phyloP scores from a whole-genome alignment of 202 grass and related monocot species.

The Schoenoplectus tabernaemontani region DNA sequence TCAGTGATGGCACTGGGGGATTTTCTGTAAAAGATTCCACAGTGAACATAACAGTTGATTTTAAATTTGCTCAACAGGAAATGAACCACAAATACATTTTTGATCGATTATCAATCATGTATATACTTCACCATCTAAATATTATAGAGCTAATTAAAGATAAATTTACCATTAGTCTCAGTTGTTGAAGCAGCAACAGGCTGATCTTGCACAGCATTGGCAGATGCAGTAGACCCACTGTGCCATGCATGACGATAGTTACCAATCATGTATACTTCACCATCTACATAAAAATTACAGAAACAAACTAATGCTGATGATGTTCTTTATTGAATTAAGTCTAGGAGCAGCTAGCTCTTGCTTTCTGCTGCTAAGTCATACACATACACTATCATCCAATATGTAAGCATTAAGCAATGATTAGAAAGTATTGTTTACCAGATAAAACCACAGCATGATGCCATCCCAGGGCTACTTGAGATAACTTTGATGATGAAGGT shows the following conservation, averaged over 20 bases:
- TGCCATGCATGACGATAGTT: slow-evolving; percentile 52
- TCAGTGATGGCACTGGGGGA: slow-evolving; percentile 11
- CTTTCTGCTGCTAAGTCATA: not conserved
- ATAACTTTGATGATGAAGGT: slow-evolving; percentile 36
- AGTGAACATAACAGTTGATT: not conserved
- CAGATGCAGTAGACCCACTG: slow-evolving; percentile 3
- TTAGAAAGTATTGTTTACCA: slow-evolving; percentile 31
- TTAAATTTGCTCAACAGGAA: not conserved
- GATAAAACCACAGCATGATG: slow-evolving; percentile 77
- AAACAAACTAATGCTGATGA: not conserved
- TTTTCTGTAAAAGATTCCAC: slow-evolving; percentile 12
- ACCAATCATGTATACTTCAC: slow-evolving; percentile 71
- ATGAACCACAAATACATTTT: not conserved
- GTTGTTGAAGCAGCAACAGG: slow-evolving; percentile 23
- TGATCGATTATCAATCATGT: not conserved
- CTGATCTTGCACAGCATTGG: slow-evolving; percentile 20
- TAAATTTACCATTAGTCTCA: slow-evolving; percentile 31
- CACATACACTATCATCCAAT: not conserved
- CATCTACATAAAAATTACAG: slow-evolving; percentile 28
- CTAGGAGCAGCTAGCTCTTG: not conserved
- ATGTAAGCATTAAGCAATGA: not conserved
- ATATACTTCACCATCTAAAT: not conserved
- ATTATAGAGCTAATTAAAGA: not conserved
- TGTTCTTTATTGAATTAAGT: not conserved
- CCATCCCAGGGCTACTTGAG: slow-evolving; percentile 90